These are phyloP conservation scores for Miscanthus lutarioriparius DNA, from an alignment of 176 grass and related monocot species.

Conservation along the genomic window DNA sequence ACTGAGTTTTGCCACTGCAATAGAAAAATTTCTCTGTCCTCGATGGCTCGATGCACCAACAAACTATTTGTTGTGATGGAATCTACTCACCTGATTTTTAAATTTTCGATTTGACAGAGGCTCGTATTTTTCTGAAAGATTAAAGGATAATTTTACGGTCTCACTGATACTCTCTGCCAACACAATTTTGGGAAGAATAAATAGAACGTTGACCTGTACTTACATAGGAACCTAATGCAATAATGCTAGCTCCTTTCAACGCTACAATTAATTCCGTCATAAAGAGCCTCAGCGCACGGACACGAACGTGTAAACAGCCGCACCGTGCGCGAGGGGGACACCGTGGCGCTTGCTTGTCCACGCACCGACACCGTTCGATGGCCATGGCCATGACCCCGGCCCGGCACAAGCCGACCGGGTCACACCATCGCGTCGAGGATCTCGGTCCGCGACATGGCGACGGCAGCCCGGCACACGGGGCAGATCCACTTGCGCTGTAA, in stretches of 20 bases:
- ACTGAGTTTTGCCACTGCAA: no score
- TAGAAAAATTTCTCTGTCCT: no score
- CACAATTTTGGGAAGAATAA: background rate
- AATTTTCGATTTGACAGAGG: no score
- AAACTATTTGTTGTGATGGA: no score
- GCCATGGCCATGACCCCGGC: no score
- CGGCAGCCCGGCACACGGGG: constrained; percentile 35
- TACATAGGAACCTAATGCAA: background rate
- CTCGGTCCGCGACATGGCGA: background rate
- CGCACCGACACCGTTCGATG: background rate
- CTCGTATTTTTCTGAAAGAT: no score
- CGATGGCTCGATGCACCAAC: no score
- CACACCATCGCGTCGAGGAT: constrained; percentile 14
- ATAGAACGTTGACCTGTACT: background rate
- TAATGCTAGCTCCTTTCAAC: background rate
- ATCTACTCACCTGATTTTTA: no score
- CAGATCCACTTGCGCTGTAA: constrained; percentile 25
- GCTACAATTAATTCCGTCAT: background rate
- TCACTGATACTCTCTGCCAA: no score
- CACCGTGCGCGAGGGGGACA: background rate
- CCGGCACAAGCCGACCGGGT: background rate
- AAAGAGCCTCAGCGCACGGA: background rate
- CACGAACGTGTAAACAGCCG: background rate
- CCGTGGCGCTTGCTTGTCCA: background rate
- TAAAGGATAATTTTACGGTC: no score